These are phyloP conservation scores for Chlorella sp. DNA, from an alignment of 139 green algal genomes.

Conservation along the genomic window DNA sequence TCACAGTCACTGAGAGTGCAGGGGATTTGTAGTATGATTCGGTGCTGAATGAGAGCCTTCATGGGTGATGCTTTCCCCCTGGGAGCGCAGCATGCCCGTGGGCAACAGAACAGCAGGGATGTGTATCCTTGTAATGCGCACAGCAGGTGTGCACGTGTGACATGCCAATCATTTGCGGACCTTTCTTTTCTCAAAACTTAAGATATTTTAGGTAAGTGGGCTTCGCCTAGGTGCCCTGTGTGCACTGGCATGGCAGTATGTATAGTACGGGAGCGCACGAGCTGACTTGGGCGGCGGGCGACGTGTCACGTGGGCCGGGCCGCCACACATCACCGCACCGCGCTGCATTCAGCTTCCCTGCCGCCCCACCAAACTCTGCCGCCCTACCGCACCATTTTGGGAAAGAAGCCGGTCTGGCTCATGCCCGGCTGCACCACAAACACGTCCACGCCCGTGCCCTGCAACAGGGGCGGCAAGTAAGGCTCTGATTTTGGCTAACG, in stretches of 20 bases:
- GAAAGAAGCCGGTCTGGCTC: conserved; percentile 39
- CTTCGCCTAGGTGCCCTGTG: too few species aligned
- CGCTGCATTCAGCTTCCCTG: not conserved
- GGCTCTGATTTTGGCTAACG: too few species aligned
- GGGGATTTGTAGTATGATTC: too few species aligned
- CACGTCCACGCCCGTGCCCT: conserved; percentile 41
- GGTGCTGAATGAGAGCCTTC: not conserved
- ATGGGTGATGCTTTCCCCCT: not conserved
- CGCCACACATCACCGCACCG: not conserved
- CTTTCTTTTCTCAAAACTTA: too few species aligned
- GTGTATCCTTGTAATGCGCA: not conserved
- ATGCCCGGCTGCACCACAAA: conserved; percentile 47
- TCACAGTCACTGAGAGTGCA: too few species aligned
- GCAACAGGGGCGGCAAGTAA: not conserved
- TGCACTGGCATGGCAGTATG: too few species aligned
- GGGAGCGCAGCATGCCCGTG: too few species aligned
- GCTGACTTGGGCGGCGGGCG: not conserved
- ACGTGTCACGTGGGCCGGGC: not conserved
- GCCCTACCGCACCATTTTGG: not conserved
- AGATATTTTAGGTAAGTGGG: too few species aligned
- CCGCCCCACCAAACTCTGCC: not conserved
- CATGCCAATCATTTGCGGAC: too few species aligned
- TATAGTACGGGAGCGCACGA: too few species aligned
- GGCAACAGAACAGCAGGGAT: not conserved
- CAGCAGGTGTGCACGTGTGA: not conserved